Evolutionary conservation across 805 yeast species (phyloP).

Genomic region (Lipomyces chichibuensis): DNA sequence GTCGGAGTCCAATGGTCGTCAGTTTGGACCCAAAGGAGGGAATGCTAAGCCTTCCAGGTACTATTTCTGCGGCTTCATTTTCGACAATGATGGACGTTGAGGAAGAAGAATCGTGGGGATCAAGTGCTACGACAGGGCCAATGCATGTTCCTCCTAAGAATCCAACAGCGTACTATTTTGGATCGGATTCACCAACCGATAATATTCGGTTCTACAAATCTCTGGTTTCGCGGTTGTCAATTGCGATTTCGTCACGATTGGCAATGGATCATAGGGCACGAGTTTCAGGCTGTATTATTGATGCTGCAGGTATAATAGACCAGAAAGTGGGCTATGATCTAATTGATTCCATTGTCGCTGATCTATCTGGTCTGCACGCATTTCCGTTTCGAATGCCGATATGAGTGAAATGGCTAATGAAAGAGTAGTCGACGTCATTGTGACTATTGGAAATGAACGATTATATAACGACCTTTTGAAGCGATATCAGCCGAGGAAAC

Average conservation of each 20-base stretch:
- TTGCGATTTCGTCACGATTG: constrained; percentile 52
- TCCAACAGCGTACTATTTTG: constrained; percentile 82
- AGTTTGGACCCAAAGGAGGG: constrained; percentile 78
- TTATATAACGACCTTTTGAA: constrained; percentile 64
- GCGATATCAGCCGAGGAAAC: constrained; percentile 40
- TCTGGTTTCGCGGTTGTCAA: constrained; percentile 54
- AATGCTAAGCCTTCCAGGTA: constrained; percentile 73
- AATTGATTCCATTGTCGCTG: constrained; percentile 60
- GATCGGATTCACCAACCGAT: constrained; percentile 61
- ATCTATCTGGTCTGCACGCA: constrained; percentile 47
- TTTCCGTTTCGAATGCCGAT: neutral
- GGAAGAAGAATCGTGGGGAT: constrained; percentile 68
- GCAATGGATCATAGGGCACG: constrained; percentile 52
- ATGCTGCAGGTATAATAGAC: constrained; percentile 67
- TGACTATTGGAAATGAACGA: constrained; percentile 78
- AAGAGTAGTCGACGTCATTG: constrained; percentile 55
- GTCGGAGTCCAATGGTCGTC: constrained; percentile 67
- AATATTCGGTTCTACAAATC: constrained; percentile 61
- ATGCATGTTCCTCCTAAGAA: constrained; percentile 64
- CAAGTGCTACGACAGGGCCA: constrained; percentile 74
- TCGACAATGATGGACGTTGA: constrained; percentile 81
- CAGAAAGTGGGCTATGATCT: constrained; percentile 51
- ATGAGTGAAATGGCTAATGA: neutral
- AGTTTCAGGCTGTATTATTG: constrained; percentile 65
- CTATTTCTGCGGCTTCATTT: constrained; percentile 79